Base-by-base conservation (phyloP, 352 stramenopile species). In the Pilasporangium apinafurcum region DNA sequence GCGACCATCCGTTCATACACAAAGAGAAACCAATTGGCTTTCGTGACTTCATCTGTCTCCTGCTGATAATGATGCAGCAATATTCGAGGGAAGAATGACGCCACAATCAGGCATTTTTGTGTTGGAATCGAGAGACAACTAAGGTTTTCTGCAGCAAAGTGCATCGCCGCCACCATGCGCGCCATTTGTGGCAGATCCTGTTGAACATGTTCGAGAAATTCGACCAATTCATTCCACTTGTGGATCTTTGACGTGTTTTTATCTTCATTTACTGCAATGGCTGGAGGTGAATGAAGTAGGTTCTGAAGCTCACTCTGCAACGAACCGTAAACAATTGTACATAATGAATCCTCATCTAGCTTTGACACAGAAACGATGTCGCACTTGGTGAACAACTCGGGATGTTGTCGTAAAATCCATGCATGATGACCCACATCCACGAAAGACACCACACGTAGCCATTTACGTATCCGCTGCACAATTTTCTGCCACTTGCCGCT, bases 401-500 rank as follows among this genome's bases (percentile, higher is more conserved):
- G 65, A 5, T 34, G 50, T 0, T 21, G 27, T 0, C 3, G 5
- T 6, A 55, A 24, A 2, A 76, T 20, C 4, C 25, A 26, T 2
- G 22, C 13, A 12, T 56, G 39, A 4, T 74, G 46, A 2, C 59
- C 28, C 2, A 26, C 25, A 22, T 82, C 66, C 1, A 84, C 43
- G 1, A 79, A 22, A 7, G 83, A 44, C 0, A 83, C 67, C 9
- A 86, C 53, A 8, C 59, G 57, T 5, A 87, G 51, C 3, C 69
- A 66, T 8, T 66, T 64, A 16, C 68, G 60, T 40, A 86, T 65
- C 0, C 72, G 62, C 25, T 76, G 59, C 2, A 88, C 55, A 21
- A 81, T 75, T 26, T 75, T 68, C 28, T 83, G 67, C 75, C 75
- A 88, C 18, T 81, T 82, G 2, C 70, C 75, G 18, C 69, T 88